Conservation (phyloP, 768 basidiomycete genomes). For the Leccinum longicurvipes region DNA sequence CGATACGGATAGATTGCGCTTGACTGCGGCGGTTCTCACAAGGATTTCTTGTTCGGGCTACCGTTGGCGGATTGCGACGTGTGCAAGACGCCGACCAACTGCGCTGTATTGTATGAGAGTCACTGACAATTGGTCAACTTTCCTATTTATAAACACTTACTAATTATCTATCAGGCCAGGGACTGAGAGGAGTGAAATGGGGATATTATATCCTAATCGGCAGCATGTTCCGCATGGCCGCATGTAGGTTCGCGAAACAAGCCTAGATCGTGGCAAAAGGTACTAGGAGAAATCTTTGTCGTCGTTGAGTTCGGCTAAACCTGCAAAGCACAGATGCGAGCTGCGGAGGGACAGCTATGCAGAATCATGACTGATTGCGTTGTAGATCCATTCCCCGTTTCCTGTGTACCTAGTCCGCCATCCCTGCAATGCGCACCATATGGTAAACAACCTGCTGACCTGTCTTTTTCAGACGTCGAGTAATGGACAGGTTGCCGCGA, state of each 20-base stretch:
- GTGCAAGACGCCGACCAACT: background rate
- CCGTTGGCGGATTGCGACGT: background rate
- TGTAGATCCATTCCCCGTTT: background rate
- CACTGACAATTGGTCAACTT: no score
- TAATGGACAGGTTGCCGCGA: background rate
- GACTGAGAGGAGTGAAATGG: background rate
- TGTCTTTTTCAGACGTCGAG: background rate
- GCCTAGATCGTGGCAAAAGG: background rate
- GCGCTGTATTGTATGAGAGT: no score
- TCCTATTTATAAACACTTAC: no score
- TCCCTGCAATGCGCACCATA: background rate
- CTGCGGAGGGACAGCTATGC: background rate
- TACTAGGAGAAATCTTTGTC: background rate
- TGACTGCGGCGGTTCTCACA: background rate
- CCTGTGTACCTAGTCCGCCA: background rate
- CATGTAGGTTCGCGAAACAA: background rate
- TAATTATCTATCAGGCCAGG: background rate
- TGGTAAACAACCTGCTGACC: background rate
- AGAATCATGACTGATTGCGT: background rate
- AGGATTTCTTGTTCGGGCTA: background rate
- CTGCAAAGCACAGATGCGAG: background rate
- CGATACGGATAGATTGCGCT: background rate
- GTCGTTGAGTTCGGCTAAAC: background rate
- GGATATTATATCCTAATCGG: background rate
- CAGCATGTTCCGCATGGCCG: background rate